Base-by-base conservation (phyloP, 768 basidiomycete species). In the Termitomyces sp. region DNA sequence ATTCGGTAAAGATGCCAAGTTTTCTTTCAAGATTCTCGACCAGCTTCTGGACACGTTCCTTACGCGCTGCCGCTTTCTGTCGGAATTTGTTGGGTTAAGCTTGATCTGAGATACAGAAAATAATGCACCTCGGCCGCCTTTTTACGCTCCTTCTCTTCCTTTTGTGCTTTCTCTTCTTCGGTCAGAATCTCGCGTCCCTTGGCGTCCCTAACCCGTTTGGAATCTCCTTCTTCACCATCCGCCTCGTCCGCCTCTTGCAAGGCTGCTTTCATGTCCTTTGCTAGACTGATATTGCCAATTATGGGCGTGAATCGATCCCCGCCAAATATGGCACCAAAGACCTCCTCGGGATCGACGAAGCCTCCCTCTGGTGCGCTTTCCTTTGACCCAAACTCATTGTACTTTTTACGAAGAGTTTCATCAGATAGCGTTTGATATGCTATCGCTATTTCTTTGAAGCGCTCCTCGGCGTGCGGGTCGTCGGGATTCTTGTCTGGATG, bases 401-500 rank as follows among this genome's bases (percentile, higher is more conserved):
- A 96, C 67, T 93, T 92, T 62, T 81, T 80, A 14, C 93, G 84
- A 9, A 93, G 79, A 1, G 63, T 72, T 3, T 85, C 82, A 61
- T 94, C 92, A 1, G 90, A 92, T 6, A 94, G 81, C 0, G 90
- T 92, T 67, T 92, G 90, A 67, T 89, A 92, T 3, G 93, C 93
- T 51, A 94, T 90, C 0, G 93, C 91, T 60, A 96, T 93, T 61
- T 88, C 81, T 67, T 93, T 93, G 78, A 94, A 94, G n/a, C 84
- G 81, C 59, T 92, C 92, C 65, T 90, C 92, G 0, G 94, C 92
- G 26, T 78, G 71, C 0, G 91, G 92, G 70, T 94, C 92, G 65
- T 89, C 85, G 0, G 84, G 91, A 67, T 95, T 94, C 78, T 94
- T 94, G 80, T 94, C 92, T 0, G 92, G 92, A 69, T 94, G 92